Percentiles rank a stretch among this genome's conserved stretches.
Evolutionary conservation across 164 flowering plant genomes (phyloP).

Genomic region (Berberis vulgaris): DNA sequence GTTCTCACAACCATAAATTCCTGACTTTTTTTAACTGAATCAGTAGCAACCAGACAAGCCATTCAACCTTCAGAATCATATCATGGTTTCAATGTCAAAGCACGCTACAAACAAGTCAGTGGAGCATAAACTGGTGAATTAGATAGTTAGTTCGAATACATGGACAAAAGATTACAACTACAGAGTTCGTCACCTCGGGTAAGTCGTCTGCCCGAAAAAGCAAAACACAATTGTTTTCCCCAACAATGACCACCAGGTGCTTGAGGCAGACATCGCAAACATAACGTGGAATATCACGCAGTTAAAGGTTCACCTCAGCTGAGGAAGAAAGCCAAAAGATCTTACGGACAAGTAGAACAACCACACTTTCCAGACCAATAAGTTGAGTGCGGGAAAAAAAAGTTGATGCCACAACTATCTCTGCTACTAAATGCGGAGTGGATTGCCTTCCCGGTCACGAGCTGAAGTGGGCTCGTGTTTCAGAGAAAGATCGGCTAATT

Average conservation of each 20-base stretch:
- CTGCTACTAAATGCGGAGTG: slow-evolving; percentile 29
- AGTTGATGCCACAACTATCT: background rate
- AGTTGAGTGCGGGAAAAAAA: background rate
- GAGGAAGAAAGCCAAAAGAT: background rate
- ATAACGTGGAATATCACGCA: background rate
- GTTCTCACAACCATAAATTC: too few relatives aligned
- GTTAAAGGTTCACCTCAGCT: background rate
- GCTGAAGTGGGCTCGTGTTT: slow-evolving; percentile 48
- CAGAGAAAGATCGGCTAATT: slow-evolving; percentile 65
- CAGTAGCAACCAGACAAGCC: too few relatives aligned
- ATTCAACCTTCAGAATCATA: too few relatives aligned
- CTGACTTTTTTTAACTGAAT: too few relatives aligned
- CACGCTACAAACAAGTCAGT: too few relatives aligned
- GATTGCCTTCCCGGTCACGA: slow-evolving; percentile 38
- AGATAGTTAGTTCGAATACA: too few relatives aligned
- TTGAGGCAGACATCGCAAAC: background rate
- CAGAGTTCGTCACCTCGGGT: slow-evolving; percentile 5
- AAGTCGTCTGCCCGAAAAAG: slow-evolving; percentile 5
- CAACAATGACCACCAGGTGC: slow-evolving; percentile 3
- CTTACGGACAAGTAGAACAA: background rate
- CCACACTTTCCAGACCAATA: background rate
- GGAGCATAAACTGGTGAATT: too few relatives aligned
- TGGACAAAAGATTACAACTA: background rate
- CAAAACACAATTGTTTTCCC: background rate
- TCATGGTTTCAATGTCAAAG: too few relatives aligned